A percentile compares a stretch with the other conserved stretches of the same genome.
Evolutionary conservation across 768 basidiomycete species (phyloP).

Genomic region (Lentinus tigrinus): DNA sequence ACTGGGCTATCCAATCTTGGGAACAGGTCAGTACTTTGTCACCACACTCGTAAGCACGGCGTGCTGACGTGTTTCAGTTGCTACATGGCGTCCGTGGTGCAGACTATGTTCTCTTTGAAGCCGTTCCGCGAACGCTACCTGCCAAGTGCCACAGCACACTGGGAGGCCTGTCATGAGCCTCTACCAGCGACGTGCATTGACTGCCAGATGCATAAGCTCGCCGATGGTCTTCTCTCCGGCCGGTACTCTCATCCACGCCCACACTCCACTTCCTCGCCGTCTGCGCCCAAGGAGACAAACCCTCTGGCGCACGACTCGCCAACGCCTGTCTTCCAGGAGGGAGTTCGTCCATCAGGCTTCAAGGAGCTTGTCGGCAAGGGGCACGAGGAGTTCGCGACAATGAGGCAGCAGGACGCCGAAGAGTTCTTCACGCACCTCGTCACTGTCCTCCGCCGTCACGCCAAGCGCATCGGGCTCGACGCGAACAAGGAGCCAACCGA

Average conservation of each 20-base stretch:
- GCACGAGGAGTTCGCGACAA: constrained; percentile 92
- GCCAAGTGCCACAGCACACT: constrained; percentile 49
- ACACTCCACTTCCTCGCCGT: constrained; percentile 26
- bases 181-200: constrained; percentile 87
- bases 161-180: constrained; percentile 55
- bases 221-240: constrained; percentile 90
- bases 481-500: constrained; percentile 64
- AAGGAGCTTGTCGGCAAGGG: constrained; percentile 90
- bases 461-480: constrained; percentile 45
- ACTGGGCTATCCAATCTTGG: constrained; percentile 93
- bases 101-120: constrained; percentile 80
- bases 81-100: constrained; percentile 95
- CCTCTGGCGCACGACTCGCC: constrained; percentile 38
- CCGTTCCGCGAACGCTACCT: constrained; percentile 75
- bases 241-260: constrained; percentile 73
- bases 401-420: constrained; percentile 96
- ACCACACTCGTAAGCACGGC: neutral
- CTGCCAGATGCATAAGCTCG: constrained; percentile 91
- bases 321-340: constrained; percentile 72
- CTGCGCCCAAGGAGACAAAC: constrained; percentile 26
- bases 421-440: constrained; percentile 89
- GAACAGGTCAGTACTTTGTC: constrained; percentile 57
- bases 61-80: constrained; percentile 52
- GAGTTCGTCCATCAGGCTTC: constrained; percentile 79
- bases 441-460: constrained; percentile 66